A percentile compares a stretch with the other conserved stretches of the same genome.
Evolutionary conservation across 805 yeast species (phyloP).

Genomic region (Yarrowia sp.): DNA sequence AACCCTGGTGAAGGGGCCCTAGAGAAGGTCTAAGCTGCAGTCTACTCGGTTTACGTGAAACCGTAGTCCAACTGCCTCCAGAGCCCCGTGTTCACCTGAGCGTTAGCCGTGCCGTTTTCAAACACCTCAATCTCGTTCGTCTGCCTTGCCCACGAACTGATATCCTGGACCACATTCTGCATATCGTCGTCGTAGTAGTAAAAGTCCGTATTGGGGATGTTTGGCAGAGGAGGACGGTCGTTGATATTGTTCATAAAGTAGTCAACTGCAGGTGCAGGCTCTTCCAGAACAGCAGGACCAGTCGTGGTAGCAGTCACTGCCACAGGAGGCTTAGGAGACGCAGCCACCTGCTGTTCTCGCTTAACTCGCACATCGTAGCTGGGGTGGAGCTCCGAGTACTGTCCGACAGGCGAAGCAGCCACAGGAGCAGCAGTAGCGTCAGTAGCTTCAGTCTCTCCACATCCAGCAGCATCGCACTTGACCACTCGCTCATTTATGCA

Average conservation of each 20-base stretch:
- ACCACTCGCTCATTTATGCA: constrained; percentile 10
- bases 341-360: constrained; percentile 6
- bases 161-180: constrained; percentile 47
- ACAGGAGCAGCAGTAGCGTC: constrained; percentile 6
- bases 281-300: constrained; percentile 16
- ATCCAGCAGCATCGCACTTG: constrained; percentile 10
- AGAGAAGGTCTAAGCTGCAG: too few species aligned
- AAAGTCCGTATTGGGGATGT: constrained; percentile 18
- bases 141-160: constrained; percentile 45
- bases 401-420: constrained; percentile 12
- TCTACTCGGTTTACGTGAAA: constrained; percentile 35
- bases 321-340: constrained; percentile 11
- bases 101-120: constrained; percentile 39
- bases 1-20: too few species aligned
- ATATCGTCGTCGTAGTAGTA: constrained; percentile 46
- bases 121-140: constrained; percentile 38
- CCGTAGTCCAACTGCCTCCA: constrained; percentile 43
- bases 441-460: constrained; percentile 11
- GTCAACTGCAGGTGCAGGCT: constrained; percentile 15
- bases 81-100: constrained; percentile 40
- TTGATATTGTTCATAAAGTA: constrained; percentile 33
- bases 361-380: constrained; percentile 30
- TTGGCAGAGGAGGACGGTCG: constrained; percentile 19
- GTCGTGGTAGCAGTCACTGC: background rate
- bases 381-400: constrained; percentile 34